Evolutionary conservation across 176 grass and related monocot species (phyloP).

Genomic region (Rhynchospora pubera): DNA sequence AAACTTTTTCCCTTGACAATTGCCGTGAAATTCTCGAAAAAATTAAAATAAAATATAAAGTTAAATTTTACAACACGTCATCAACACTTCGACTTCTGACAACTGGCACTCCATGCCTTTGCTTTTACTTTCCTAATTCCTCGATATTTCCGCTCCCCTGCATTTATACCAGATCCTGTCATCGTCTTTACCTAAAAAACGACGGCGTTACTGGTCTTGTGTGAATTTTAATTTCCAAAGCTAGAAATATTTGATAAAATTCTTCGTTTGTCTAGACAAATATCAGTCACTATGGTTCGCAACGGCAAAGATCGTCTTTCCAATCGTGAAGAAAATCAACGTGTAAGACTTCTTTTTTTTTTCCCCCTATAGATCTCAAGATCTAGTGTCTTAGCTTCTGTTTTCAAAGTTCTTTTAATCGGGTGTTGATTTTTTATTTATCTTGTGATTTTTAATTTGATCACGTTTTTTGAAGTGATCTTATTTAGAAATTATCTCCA

Average conservation of each 20-base stretch:
- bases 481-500: not conserved
- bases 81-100: not conserved
- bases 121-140: not conserved
- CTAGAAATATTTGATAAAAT: not conserved
- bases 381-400: not conserved
- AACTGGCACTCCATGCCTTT: constrained; percentile 5
- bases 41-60: too few relatives aligned
- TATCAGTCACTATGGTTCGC: not conserved
- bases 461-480: not conserved
- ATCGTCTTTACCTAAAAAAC: not conserved
- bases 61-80: not conserved
- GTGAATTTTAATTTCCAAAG: not conserved
- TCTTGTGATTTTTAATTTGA: not conserved
- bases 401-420: not conserved
- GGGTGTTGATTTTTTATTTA: not conserved
- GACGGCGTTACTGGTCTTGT: not conserved
- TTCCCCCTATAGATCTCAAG: not conserved
- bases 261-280: not conserved
- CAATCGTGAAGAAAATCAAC: not conserved
- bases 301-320: not conserved
- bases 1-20: too few relatives aligned
- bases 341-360: not conserved
- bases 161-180: not conserved
- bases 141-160: not conserved
- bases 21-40: too few relatives aligned